Base-by-base conservation (phyloP, 2,329 filamentous ascomycete species). In the Colletotrichum brevisporum region DNA sequence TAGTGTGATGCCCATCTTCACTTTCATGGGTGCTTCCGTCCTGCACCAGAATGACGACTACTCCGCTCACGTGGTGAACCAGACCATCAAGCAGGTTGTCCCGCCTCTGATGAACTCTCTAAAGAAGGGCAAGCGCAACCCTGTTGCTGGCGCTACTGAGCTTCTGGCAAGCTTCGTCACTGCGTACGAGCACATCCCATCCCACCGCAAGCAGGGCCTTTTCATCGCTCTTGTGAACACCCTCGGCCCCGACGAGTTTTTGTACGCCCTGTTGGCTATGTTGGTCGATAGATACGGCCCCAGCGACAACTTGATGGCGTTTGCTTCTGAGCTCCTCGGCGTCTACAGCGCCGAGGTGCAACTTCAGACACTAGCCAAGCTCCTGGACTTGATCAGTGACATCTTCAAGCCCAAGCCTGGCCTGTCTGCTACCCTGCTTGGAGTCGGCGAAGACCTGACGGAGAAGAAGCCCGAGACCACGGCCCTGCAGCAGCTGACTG, bases 1-100 rank as follows among this genome's bases (percentile, higher is more conserved):
- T 81, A 98, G 94, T 74, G 94, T 99, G 62, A 99, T 99, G 96
- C 96, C 96, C 13, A 95, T 99, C 60, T 99, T 99, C 82, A 98
- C 96, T 0, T 98, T 98, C 78, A 98, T 98, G 91, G 94, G 95
- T 50, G 92, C 92, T 51, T 97, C 94, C 4, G 91, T 98, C 21
- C 87, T 99, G 57, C 91, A 93, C 56, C 95, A 98, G 81, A 94
- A 94, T 74, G 97, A 99, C 75, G 95, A 98, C 74, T 98, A 98
- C 82, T 98, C 96, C 24, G 94, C 95, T 13, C 94, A 97, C 78
- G 95, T 99, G 39, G 95, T 98, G 67, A 94, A 97, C 75, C 94
- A 94, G 83, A 98, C 96, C 2, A 95, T 99, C 74, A 93, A 94
- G 71, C 92, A 95, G 74, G 95, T 99, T 24, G 93, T 99, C 36